Evolutionary conservation across 768 basidiomycete genomes (phyloP).

Genomic region (Lentinula lateritia): DNA sequence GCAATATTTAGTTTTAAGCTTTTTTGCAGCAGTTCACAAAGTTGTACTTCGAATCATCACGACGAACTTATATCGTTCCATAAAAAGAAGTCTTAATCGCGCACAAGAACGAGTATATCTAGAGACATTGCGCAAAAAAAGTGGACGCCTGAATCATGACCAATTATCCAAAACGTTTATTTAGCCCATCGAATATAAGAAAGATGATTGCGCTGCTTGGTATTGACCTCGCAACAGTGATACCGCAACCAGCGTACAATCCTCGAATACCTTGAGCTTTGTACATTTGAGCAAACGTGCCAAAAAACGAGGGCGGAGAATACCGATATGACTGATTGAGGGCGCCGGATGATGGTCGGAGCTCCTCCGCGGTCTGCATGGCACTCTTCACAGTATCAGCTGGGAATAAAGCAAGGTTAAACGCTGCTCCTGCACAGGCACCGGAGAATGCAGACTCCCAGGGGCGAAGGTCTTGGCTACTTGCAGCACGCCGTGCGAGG

Average conservation of each 20-base stretch:
- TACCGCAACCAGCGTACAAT: constrained; percentile 88
- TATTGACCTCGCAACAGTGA: constrained; percentile 80
- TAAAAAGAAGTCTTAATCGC: too few species aligned
- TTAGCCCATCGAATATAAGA: constrained; percentile 82
- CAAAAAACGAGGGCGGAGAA: constrained; percentile 31
- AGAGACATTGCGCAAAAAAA: too few species aligned
- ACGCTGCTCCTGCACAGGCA: constrained; percentile 79
- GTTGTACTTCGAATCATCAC: too few species aligned
- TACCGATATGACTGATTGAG: background rate
- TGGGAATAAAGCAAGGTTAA: constrained; percentile 88
- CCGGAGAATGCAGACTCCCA: constrained; percentile 87
- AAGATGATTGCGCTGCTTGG: constrained; percentile 94
- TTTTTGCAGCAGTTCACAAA: too few species aligned
- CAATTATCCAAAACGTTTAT: constrained; percentile 39
- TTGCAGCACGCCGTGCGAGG: constrained; percentile 36
- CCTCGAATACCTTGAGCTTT: constrained; percentile 71
- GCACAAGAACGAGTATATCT: too few species aligned
- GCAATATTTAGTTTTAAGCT: too few species aligned
- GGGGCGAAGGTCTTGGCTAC: constrained; percentile 37
- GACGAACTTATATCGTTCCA: too few species aligned
- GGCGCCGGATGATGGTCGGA: constrained; percentile 40
- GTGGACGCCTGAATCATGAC: too few species aligned
- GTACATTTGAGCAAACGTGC: constrained; percentile 69
- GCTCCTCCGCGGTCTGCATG: constrained; percentile 91
- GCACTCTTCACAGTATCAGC: constrained; percentile 93